Base-by-base conservation (phyloP, 495 filamentous ascomycete species). In the Aspergillus carlsbadensis region DNA sequence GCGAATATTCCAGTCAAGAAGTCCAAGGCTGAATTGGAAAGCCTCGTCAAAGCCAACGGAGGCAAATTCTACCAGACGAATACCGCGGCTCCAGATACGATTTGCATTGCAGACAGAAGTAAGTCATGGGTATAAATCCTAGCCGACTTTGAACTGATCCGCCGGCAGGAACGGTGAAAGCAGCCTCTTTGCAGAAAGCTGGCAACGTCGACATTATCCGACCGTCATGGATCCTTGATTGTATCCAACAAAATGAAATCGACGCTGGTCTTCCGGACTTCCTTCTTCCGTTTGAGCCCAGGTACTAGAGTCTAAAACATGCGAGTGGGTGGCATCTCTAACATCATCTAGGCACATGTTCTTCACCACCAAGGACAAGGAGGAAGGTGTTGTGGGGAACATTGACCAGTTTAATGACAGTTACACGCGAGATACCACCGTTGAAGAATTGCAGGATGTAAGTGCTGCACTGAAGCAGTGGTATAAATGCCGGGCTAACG, bases 211-310 rank as follows among this genome's bases (percentile, higher is more conserved):
- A 90, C 57, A 86, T 98, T 54, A 77, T 97, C 36, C 81, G 84
- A 17, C 89, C 92, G 5, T 81, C 78, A 13, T 99, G 94, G 94
- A 71, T 97, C 10, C 77, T 92, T 31, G 91, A 97, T 66, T 94
- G 89, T 59, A 78, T 91, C 52, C 77, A 74, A 59, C 87, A 90
- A 61, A 76, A 70, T 17, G 79, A 90, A 47, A 73, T 77, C 11
- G 90, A 94, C 63, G 73, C 72, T 11, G 77, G 79, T 7, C 69
- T 80, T 21, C 66, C 78, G 0, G 80, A 79, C 33, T 74, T 84
- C 22, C 68, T 90, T 21, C 70, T 92, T 8, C 89, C 90, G 1
- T 81, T 83, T 29, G 90, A 94, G 64, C 82, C 86, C 5, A 81
- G 80, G 42, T 87, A 84, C 57, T 68, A 78, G 13, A 57, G 21